Conservation (phyloP, 805 yeast genomes). For the Sugiyamaella smithiae region DNA sequence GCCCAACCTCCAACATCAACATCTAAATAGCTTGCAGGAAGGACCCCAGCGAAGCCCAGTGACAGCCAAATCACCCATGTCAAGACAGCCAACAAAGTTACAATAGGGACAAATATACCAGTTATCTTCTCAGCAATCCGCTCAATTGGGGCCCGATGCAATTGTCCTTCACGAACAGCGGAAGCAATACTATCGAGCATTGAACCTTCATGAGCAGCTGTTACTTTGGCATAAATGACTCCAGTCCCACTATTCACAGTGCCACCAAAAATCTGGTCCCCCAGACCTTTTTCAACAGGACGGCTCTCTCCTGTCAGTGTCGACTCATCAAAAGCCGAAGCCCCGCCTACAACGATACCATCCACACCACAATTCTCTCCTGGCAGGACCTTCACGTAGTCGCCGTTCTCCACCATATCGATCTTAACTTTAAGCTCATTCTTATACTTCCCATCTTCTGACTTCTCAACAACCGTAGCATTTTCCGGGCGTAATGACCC, state of each 20-base stretch:
- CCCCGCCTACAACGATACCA: slow-evolving; percentile 65
- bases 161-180: slow-evolving; percentile 70
- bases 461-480: slow-evolving; percentile 44
- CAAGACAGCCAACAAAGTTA: slow-evolving; percentile 53
- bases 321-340: slow-evolving; percentile 81
- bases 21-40: slow-evolving; percentile 57
- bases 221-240: slow-evolving; percentile 52
- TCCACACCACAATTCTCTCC: slow-evolving; percentile 68
- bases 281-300: slow-evolving; percentile 55
- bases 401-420: slow-evolving; percentile 77
- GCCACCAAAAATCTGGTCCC: slow-evolving; percentile 72
- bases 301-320: slow-evolving; percentile 82
- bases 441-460: neutral
- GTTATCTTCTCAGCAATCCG: slow-evolving; percentile 66
- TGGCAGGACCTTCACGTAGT: slow-evolving; percentile 49
- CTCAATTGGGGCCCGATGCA: slow-evolving; percentile 71
- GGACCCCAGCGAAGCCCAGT: slow-evolving; percentile 50
- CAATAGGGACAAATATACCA: slow-evolving; percentile 69
- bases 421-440: slow-evolving; percentile 22
- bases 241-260: slow-evolving; percentile 61
- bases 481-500: slow-evolving; percentile 48
- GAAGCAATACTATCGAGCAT: slow-evolving; percentile 66
- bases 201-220: slow-evolving; percentile 60
- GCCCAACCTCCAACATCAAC: slow-evolving; percentile 71
- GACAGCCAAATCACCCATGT: slow-evolving; percentile 71